Evolutionary conservation across 208 protist genomes (phyloP).

Genomic region (Crithidia acanthocephali): DNA sequence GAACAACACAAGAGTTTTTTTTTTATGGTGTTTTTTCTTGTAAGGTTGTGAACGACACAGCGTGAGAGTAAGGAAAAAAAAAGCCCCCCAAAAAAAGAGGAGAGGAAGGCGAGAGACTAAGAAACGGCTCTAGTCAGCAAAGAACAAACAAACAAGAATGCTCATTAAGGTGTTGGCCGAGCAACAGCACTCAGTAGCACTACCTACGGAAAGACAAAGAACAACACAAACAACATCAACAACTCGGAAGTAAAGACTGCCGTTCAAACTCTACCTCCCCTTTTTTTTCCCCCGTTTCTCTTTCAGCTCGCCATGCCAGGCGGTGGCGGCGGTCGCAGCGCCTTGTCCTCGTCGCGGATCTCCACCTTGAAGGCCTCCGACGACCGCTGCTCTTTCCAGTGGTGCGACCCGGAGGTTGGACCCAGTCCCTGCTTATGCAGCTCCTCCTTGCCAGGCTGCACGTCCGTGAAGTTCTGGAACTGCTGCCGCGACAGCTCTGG

Average conservation of each 20-base stretch:
- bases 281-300: not conserved
- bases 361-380: conserved; percentile 68
- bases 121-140: not conserved
- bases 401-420: conserved; percentile 70
- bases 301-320: conserved; percentile 49
- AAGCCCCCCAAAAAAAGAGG: not conserved
- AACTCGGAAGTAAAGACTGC: not conserved
- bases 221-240: not conserved
- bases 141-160: not conserved
- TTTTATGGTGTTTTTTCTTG: not conserved
- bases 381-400: conserved; percentile 71
- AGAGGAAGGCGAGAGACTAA: not conserved
- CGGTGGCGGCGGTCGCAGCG: conserved; percentile 77
- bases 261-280: no score
- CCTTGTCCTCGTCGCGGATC: conserved; percentile 84
- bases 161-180: no score
- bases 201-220: no score
- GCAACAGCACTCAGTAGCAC: no score
- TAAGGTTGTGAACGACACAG: not conserved
- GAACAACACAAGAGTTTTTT: not conserved
- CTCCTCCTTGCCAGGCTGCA: conserved; percentile 78
- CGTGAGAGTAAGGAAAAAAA: not conserved
- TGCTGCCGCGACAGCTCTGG: conserved; percentile 82
- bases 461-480: conserved; percentile 88
- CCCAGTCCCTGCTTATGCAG: conserved; percentile 68